phyloP scores from a whole-genome alignment of 352 stramenopile genomes.

The Pythium volutum region DNA sequence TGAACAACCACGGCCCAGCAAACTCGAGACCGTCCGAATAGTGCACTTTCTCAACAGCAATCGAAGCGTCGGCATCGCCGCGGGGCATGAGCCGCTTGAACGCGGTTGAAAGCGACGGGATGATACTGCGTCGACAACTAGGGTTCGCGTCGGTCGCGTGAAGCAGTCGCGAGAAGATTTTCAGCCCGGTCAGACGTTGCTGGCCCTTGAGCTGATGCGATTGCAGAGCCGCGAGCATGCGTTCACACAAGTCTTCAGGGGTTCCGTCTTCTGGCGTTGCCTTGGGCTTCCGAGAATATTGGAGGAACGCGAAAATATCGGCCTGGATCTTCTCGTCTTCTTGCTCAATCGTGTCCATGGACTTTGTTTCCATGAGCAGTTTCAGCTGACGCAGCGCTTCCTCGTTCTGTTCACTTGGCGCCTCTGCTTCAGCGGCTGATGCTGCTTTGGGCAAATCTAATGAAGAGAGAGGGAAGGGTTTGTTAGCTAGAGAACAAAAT shows the following conservation, averaged over 20 bases:
- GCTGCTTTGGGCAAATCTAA: slow-evolving; percentile 11
- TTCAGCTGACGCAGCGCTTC: slow-evolving; percentile 57
- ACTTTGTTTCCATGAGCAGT: slow-evolving; percentile 69
- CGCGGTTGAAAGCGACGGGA: slow-evolving; percentile 65
- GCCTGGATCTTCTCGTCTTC: slow-evolving; percentile 82
- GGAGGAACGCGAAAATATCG: slow-evolving; percentile 81
- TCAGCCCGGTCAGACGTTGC: slow-evolving; percentile 56
- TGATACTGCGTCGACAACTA: slow-evolving; percentile 61
- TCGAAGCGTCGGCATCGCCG: not conserved
- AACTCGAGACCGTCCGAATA: slow-evolving; percentile 75
- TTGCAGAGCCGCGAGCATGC: slow-evolving; percentile 47
- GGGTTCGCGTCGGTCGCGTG: slow-evolving; percentile 52
- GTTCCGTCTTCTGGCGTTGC: not conserved
- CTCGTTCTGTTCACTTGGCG: slow-evolving; percentile 27
- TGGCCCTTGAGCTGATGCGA: slow-evolving; percentile 46
- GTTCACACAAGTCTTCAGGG: slow-evolving; percentile 32
- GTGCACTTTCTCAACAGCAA: slow-evolving; percentile 64
- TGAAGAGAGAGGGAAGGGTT: not conserved
- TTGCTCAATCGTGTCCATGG: slow-evolving; percentile 71
- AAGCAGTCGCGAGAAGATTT: slow-evolving; percentile 63
- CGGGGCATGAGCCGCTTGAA: slow-evolving; percentile 51
- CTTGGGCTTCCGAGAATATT: slow-evolving; percentile 28
- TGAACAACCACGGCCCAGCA: slow-evolving; percentile 38
- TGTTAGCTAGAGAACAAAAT: not conserved
- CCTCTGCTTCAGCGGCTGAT: not conserved